A percentile compares a stretch with the other conserved stretches of the same genome.
phyloP scores from a whole-genome alignment of 2,329 filamentous ascomycete genomes.

The Zelopaecilomyces penicillatus region DNA sequence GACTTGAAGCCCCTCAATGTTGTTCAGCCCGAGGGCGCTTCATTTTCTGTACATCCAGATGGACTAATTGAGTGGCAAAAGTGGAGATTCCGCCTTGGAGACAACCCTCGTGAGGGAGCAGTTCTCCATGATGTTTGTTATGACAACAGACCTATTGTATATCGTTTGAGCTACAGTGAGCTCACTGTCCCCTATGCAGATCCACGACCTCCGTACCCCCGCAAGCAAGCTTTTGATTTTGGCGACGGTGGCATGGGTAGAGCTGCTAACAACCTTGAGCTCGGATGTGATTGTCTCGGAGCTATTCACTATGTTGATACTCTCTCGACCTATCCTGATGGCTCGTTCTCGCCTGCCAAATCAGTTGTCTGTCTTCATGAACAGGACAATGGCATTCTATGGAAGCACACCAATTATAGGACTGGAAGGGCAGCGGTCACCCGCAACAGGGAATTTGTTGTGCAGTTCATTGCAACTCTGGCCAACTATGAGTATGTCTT shows the following conservation, averaged over 20 bases:
- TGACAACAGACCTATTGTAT: conserved; percentile 55
- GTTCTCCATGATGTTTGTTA: conserved; percentile 64
- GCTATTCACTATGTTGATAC: conserved; percentile 57
- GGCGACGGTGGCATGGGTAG: conserved; percentile 61
- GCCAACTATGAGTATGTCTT: conserved; percentile 62
- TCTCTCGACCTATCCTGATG: conserved; percentile 43
- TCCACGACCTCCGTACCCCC: conserved; percentile 54
- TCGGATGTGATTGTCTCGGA: conserved; percentile 65
- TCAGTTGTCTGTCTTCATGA: conserved; percentile 63
- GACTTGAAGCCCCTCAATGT: conserved; percentile 64
- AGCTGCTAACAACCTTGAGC: conserved; percentile 57
- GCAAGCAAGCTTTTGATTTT: conserved; percentile 66
- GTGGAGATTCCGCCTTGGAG: conserved; percentile 61
- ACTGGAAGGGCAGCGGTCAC: conserved; percentile 53
- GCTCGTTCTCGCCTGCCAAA: conserved; percentile 41
- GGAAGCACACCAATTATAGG: conserved; percentile 66
- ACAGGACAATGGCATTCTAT: conserved; percentile 60
- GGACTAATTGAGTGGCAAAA: conserved; percentile 53
- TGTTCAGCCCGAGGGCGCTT: conserved; percentile 59
- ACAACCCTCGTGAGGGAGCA: conserved; percentile 62
- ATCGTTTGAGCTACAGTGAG: conserved; percentile 59
- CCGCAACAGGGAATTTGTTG: conserved; percentile 52
- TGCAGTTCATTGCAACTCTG: conserved; percentile 62
- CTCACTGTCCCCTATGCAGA: conserved; percentile 65
- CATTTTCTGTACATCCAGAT: conserved; percentile 48